Conservation (phyloP, 768 basidiomycete species). For the Tephrocybe sp. region DNA sequence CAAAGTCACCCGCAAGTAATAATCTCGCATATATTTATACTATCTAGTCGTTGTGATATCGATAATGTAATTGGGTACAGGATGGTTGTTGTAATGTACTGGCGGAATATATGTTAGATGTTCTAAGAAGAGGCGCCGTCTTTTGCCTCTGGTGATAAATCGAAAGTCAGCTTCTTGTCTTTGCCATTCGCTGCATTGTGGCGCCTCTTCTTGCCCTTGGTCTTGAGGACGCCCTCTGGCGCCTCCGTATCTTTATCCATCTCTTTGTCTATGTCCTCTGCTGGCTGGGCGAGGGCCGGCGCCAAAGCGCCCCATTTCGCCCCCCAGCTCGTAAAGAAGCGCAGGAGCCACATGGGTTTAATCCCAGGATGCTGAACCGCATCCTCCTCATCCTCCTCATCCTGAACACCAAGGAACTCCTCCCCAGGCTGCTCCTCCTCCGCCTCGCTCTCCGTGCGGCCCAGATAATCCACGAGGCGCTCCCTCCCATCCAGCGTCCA, state of each 20-base stretch:
- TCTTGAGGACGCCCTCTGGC: background rate
- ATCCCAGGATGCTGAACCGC: slow-evolving; percentile 58
- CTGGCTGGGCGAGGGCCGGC: slow-evolving; percentile 11
- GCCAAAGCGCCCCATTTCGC: slow-evolving; percentile 52
- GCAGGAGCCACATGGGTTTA: slow-evolving; percentile 75
- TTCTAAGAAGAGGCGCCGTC: slow-evolving; percentile 2
- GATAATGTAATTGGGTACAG: slow-evolving; percentile 20
- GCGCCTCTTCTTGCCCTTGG: background rate
- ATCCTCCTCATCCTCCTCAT: slow-evolving; percentile 51
- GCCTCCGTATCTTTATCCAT: slow-evolving; percentile 3
- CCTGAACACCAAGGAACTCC: slow-evolving; percentile 24
- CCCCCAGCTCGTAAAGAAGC: slow-evolving; percentile 78
- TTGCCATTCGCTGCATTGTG: background rate
- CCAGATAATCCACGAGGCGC: slow-evolving; percentile 63
- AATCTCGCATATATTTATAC: slow-evolving; percentile 12
- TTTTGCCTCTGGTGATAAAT: background rate
- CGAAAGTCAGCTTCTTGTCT: background rate
- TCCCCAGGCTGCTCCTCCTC: slow-evolving; percentile 58
- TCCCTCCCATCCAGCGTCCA: slow-evolving; percentile 67
- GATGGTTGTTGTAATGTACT: background rate
- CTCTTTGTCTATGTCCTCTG: slow-evolving; percentile 7
- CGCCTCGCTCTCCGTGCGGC: slow-evolving; percentile 75
- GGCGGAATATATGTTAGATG: background rate
- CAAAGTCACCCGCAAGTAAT: slow-evolving; percentile 50
- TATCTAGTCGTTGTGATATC: slow-evolving; percentile 14